Conservation (phyloP, 768 basidiomycete species). For the Lactifluus rugatus region DNA sequence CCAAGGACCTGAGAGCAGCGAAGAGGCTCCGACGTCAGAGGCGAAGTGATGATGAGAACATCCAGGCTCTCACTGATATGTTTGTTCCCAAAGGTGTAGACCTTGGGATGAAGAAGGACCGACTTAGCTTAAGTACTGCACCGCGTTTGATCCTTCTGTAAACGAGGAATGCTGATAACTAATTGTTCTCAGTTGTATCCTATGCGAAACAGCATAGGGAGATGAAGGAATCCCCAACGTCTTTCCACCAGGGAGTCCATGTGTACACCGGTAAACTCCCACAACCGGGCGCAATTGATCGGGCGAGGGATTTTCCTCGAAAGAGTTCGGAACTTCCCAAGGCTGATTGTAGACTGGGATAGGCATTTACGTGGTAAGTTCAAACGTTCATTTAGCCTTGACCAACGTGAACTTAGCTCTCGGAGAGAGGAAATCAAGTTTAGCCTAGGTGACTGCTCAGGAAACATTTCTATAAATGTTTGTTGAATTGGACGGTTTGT, state of each 20-base stretch:
- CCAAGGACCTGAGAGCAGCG: constrained; percentile 4
- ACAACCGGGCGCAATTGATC: not conserved
- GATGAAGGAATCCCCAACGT: too few species aligned
- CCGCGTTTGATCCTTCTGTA: not conserved
- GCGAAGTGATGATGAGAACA: not conserved
- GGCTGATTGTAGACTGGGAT: not conserved
- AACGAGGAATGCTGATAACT: not conserved
- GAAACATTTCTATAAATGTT: not conserved
- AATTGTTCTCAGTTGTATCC: not conserved
- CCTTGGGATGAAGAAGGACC: not conserved
- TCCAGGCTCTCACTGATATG: not conserved
- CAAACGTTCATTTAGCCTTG: not conserved
- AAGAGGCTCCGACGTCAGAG: constrained; percentile 1
- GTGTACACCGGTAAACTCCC: not conserved
- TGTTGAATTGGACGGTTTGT: not conserved
- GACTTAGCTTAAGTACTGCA: not conserved
- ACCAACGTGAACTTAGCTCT: too few species aligned
- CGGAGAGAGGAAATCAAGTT: too few species aligned
- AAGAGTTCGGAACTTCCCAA: not conserved
- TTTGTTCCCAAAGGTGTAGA: not conserved
- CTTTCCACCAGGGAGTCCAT: not conserved
- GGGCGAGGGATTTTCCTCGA: too few species aligned
- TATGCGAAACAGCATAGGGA: not conserved
- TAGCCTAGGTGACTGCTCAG: not conserved
- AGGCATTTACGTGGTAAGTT: not conserved